Evolutionary conservation across 75 land plant species (phyloP).

Genomic region (Picea glauca): DNA sequence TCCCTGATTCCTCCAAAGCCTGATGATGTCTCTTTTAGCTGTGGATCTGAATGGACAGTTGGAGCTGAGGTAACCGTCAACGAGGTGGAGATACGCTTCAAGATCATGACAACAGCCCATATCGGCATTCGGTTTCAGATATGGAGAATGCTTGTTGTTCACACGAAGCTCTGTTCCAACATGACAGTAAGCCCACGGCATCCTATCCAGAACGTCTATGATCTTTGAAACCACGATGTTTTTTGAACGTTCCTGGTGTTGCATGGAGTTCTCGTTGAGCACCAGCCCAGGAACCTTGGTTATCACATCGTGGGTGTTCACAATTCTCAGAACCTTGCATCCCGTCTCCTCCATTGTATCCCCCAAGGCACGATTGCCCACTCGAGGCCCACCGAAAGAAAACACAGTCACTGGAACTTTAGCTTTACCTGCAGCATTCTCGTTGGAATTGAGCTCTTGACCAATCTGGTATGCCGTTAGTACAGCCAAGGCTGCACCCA

Average conservation of each 20-base stretch:
- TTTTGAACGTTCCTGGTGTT: background rate
- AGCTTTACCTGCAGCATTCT: background rate
- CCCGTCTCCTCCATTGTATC: conserved; percentile 23
- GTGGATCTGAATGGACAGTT: conserved; percentile 33
- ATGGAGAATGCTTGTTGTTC: conserved; percentile 56
- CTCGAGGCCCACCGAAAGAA: conserved; percentile 76
- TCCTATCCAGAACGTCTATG: conserved; percentile 8
- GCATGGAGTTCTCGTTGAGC: conserved; percentile 16
- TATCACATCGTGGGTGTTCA: conserved; percentile 64
- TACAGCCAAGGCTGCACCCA: conserved; percentile 73
- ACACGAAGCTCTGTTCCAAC: conserved; percentile 69
- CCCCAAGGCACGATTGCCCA: conserved; percentile 60
- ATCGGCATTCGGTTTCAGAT: conserved; percentile 50
- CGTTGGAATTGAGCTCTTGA: background rate
- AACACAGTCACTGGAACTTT: conserved; percentile 52
- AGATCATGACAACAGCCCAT: conserved; percentile 69
- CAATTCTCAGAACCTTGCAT: conserved; percentile 64
- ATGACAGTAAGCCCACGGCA: conserved; percentile 48
- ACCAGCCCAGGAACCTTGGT: conserved; percentile 65
- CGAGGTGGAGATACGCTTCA: conserved; percentile 70
- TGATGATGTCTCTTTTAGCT: conserved; percentile 17
- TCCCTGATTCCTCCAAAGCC: conserved; percentile 13
- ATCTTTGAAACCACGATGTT: background rate
- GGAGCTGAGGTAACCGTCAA: conserved; percentile 62
- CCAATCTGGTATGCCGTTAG: conserved; percentile 60